These are phyloP conservation scores for Heliamphora ciliata DNA, from an alignment of 179 eudicot species.

Conservation along the genomic window DNA sequence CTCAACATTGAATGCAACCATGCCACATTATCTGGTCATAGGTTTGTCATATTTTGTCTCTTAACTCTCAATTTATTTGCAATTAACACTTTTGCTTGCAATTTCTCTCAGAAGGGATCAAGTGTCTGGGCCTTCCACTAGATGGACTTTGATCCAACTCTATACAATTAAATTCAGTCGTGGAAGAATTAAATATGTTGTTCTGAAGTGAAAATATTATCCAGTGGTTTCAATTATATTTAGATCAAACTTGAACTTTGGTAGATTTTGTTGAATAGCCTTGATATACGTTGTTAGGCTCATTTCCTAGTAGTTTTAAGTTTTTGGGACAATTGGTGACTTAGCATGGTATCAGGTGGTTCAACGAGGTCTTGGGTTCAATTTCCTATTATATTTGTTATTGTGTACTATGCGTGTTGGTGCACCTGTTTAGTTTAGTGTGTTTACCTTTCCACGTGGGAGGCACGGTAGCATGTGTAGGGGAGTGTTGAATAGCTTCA, in stretches of 20 bases:
- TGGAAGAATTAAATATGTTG: neutral
- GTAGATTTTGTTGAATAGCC: neutral
- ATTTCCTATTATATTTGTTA: no score
- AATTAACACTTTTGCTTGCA: neutral
- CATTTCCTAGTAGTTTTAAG: no score
- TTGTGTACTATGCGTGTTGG: no score
- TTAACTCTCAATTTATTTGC: neutral
- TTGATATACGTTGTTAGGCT: no score
- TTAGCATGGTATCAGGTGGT: no score
- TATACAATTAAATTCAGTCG: neutral
- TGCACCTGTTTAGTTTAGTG: no score
- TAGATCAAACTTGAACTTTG: neutral
- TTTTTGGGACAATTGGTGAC: no score
- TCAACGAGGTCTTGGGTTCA: no score
- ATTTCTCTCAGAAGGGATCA: neutral
- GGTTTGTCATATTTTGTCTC: slow-evolving; percentile 42
- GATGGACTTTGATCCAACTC: neutral
- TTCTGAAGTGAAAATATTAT: neutral
- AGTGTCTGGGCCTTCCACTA: no score
- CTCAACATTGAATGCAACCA: slow-evolving; percentile 98
- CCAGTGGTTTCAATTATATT: neutral
- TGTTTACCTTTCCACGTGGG: no score
- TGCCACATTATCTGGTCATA: slow-evolving; percentile 95
- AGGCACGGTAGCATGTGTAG: no score
- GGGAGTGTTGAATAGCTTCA: no score